Evolutionary conservation across 2,329 filamentous ascomycete genomes (phyloP).

Genomic region (Paecilomyces formosus): DNA sequence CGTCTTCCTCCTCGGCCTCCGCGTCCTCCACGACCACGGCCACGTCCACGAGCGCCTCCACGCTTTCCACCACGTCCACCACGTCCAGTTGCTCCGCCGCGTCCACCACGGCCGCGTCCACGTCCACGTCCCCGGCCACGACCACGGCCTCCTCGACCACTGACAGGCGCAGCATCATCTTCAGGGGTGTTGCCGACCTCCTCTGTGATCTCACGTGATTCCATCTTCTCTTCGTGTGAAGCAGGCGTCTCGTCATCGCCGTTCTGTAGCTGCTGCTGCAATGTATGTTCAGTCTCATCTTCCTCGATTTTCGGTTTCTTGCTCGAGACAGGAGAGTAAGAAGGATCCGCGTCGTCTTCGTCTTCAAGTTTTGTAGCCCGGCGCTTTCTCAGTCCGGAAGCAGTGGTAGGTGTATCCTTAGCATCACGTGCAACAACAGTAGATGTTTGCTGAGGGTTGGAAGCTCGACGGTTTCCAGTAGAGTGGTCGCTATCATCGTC

Average conservation of each 20-base stretch:
- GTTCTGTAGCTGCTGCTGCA: slow-evolving; percentile 15
- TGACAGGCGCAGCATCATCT: slow-evolving; percentile 8
- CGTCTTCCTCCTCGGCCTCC: slow-evolving; percentile 23
- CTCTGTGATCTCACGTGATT: slow-evolving; percentile 15
- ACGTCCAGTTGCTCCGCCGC: slow-evolving; percentile 8
- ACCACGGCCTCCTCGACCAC: slow-evolving; percentile 14
- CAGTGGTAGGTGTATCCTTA: background rate
- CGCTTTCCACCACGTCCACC: slow-evolving; percentile 23
- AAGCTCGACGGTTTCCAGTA: background rate
- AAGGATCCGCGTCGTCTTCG: background rate
- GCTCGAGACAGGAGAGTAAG: slow-evolving; percentile 6
- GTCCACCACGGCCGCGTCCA: slow-evolving; percentile 22
- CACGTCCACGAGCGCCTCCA: slow-evolving; percentile 3
- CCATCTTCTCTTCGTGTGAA: slow-evolving; percentile 8
- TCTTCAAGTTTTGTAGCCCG: slow-evolving; percentile 2
- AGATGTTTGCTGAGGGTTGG: background rate
- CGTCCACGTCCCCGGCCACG: slow-evolving; percentile 24
- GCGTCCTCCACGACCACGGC: slow-evolving; percentile 10
- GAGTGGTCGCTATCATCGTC: background rate
- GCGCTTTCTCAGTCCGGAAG: slow-evolving; percentile 4
- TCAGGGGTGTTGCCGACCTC: slow-evolving; percentile 8
- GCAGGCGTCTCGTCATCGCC: slow-evolving; percentile 12
- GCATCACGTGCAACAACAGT: background rate
- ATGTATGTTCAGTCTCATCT: slow-evolving; percentile 13
- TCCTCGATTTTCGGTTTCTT: slow-evolving; percentile 28